Conservation (phyloP, 192 early-diverging fungal species). For the Dimargaris cristalligena region DNA sequence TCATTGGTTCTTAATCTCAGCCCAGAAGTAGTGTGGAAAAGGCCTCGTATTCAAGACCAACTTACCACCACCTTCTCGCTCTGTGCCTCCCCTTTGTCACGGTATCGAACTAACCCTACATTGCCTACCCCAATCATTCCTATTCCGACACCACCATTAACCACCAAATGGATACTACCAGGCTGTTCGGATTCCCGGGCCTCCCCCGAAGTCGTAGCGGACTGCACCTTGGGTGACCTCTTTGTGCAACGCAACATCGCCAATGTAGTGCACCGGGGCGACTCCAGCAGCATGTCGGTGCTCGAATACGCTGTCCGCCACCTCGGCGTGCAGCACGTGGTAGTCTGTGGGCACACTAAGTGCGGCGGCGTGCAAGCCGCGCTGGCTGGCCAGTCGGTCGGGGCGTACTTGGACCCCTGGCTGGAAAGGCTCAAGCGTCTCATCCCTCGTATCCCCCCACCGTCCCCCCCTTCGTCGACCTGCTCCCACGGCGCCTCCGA, state of each 20-base stretch:
- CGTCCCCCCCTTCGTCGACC: too few species aligned
- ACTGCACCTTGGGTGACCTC: constrained; percentile 60
- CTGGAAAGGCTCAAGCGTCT: constrained; percentile 18
- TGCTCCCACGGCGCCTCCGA: background rate
- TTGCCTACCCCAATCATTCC: background rate
- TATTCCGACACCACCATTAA: background rate
- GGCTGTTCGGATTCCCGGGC: constrained; percentile 91
- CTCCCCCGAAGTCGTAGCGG: constrained; percentile 58
- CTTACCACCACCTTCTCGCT: constrained; percentile 2
- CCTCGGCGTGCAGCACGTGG: constrained; percentile 81
- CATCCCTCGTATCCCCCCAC: too few species aligned
- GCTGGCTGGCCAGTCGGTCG: constrained; percentile 38
- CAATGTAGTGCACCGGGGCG: constrained; percentile 69
- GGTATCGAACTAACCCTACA: background rate
- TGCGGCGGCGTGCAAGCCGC: constrained; percentile 58
- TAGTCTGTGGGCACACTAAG: constrained; percentile 75
- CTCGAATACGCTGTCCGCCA: constrained; percentile 87
- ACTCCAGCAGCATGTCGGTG: constrained; percentile 68
- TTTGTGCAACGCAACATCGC: constrained; percentile 98
- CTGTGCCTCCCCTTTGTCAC: background rate
- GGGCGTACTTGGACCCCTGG: constrained; percentile 76
- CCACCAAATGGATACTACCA: constrained; percentile 10
- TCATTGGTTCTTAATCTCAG: too few species aligned
- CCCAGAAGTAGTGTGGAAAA: background rate
- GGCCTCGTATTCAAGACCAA: background rate